phyloP scores from a whole-genome alignment of 2,329 filamentous ascomycete species.

The Trichoderma harzianum region DNA sequence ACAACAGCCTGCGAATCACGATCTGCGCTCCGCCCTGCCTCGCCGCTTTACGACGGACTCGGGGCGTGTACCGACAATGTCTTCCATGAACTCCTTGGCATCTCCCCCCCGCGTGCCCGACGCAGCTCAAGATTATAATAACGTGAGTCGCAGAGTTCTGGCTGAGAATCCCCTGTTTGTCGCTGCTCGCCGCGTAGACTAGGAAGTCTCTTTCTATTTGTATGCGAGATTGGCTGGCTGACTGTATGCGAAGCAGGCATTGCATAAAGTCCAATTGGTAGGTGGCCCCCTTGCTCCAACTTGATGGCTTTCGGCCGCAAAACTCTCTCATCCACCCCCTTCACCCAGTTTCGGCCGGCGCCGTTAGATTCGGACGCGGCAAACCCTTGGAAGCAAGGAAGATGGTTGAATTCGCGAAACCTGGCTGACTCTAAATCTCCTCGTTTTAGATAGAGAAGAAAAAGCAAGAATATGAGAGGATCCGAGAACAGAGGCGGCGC shows the following conservation, averaged over 20 bases:
- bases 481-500: slow-evolving; percentile 81
- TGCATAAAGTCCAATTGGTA: slow-evolving; percentile 76
- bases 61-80: slow-evolving; percentile 74
- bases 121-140: slow-evolving; percentile 46
- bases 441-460: slow-evolving; percentile 82
- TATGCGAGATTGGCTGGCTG: slow-evolving; percentile 16
- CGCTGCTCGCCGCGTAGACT: neutral
- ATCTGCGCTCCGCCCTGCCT: slow-evolving; percentile 74
- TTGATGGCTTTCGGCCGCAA: neutral
- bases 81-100: slow-evolving; percentile 49
- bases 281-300: slow-evolving; percentile 33
- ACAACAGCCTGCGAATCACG: slow-evolving; percentile 47
- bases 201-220: neutral
- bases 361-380: neutral
- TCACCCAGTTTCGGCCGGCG: neutral
- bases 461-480: slow-evolving; percentile 84
- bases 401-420: neutral
- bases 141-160: slow-evolving; percentile 31
- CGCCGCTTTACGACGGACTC: slow-evolving; percentile 93
- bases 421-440: neutral
- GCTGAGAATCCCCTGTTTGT: neutral
- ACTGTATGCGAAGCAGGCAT: slow-evolving; percentile 43
- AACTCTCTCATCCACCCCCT: slow-evolving; percentile 8
- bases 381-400: neutral
- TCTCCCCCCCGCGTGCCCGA: slow-evolving; percentile 48